Conservation (phyloP, 805 yeast species). For the Phaffomyces opuntiae region DNA sequence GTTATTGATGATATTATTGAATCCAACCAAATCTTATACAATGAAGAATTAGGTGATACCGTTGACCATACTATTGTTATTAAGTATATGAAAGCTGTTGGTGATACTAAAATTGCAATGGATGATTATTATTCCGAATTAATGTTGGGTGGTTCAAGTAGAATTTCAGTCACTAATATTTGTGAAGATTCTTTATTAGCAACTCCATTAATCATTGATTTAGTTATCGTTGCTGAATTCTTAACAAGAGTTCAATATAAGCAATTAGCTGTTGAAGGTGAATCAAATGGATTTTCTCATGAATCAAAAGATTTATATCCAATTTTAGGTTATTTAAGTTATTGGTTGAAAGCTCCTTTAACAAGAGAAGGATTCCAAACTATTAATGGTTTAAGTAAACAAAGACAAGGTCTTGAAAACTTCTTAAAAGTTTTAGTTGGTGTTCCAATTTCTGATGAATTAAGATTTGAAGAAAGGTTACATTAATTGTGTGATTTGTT, state of each 20-base stretch:
- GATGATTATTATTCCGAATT: constrained; percentile 95
- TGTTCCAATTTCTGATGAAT: constrained; percentile 81
- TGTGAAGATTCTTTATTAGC: constrained; percentile 96
- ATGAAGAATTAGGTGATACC: constrained; percentile 65
- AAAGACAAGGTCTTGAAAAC: constrained; percentile 88
- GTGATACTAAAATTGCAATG: constrained; percentile 97
- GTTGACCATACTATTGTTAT: constrained; percentile 95
- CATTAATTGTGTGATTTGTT: constrained; percentile 1
- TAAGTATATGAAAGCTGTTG: constrained; percentile 90
- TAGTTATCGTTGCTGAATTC: constrained; percentile 86
- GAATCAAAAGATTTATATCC: constrained; percentile 55
- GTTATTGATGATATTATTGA: constrained; percentile 94
- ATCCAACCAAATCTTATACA: constrained; percentile 77
- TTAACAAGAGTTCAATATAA: constrained; percentile 79
- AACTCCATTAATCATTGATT: constrained; percentile 87
- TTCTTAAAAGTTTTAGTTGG: constrained; percentile 86
- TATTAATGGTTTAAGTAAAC: constrained; percentile 91
- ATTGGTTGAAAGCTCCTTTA: constrained; percentile 96
- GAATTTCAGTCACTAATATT: constrained; percentile 88
- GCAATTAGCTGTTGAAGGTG: constrained; percentile 27
- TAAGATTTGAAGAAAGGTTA: constrained; percentile 90
- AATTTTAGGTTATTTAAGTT: constrained; percentile 78
- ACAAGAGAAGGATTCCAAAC: constrained; percentile 87
- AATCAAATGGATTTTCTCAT: constrained; percentile 16
- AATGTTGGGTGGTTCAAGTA: constrained; percentile 97